Conservation (phyloP, 2,329 filamentous ascomycete genomes). For the Exophiala bonariae region DNA sequence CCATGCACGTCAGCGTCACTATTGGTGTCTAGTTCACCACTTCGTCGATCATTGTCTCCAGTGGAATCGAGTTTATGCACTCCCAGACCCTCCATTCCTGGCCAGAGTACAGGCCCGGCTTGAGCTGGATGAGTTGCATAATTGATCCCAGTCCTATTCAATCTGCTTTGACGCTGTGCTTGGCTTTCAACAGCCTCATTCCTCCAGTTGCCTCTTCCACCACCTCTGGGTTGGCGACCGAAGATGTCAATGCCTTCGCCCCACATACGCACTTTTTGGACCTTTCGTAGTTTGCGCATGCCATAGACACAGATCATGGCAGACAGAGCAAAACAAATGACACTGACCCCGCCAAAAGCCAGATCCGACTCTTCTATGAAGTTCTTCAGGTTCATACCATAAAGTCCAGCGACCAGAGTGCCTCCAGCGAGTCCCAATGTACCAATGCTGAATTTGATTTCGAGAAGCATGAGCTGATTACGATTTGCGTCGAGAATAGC, state of each 20-base stretch:
- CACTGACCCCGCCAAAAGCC: conserved; percentile 77
- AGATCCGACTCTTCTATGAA: conserved; percentile 93
- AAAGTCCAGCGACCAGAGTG: conserved; percentile 96
- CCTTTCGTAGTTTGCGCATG: conserved; percentile 76
- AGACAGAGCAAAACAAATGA: conserved; percentile 69
- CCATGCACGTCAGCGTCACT: neutral
- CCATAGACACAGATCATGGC: conserved; percentile 80
- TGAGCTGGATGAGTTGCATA: conserved; percentile 8
- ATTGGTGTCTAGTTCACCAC: neutral
- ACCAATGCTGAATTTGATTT: conserved; percentile 93
- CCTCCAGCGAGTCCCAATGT: conserved; percentile 93
- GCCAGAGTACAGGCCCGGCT: conserved; percentile 28
- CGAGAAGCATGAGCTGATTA: conserved; percentile 95
- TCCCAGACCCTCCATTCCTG: conserved; percentile 30
- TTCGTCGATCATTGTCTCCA: neutral
- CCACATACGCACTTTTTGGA: conserved; percentile 89
- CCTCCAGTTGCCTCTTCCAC: conserved; percentile 39
- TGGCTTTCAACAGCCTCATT: conserved; percentile 43
- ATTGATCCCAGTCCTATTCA: conserved; percentile 31
- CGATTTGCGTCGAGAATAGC: conserved; percentile 97
- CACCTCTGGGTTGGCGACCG: conserved; percentile 29
- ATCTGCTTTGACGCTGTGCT: conserved; percentile 36
- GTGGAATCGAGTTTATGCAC: conserved; percentile 23
- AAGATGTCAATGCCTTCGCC: conserved; percentile 50
- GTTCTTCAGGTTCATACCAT: conserved; percentile 99